phyloP scores from a whole-genome alignment of 2,329 filamentous ascomycete genomes.

The Didymella arachidicola region DNA sequence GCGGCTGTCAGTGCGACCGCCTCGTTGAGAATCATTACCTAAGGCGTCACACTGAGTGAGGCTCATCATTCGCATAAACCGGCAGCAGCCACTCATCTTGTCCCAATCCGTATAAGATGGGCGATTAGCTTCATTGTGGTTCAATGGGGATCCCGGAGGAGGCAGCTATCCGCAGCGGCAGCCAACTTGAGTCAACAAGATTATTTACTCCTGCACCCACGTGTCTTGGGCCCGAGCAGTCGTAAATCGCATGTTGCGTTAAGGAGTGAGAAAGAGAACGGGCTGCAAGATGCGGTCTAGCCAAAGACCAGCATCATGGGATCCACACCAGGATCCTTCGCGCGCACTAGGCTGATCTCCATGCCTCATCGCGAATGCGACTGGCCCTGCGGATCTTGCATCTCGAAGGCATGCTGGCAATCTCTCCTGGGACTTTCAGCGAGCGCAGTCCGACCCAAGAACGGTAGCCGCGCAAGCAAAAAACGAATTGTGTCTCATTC shows the following conservation, averaged over 20 bases:
- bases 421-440: conserved; percentile 1
- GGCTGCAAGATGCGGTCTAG: conserved; percentile 22
- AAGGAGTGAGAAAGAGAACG: conserved; percentile 25
- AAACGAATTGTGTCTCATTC: conserved; percentile 7
- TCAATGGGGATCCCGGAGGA: conserved; percentile 28
- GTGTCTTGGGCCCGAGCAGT: conserved; percentile 21
- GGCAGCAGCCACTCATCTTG: conserved; percentile 20
- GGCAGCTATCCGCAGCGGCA: conserved; percentile 30
- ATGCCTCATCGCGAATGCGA: conserved; percentile 16
- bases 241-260: conserved; percentile 17
- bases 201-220: conserved; percentile 22
- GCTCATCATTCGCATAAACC: conserved; percentile 24
- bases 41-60: conserved; percentile 26
- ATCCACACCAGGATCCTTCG: conserved; percentile 37
- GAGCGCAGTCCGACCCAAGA: not conserved
- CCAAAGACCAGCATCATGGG: conserved; percentile 29
- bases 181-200: conserved; percentile 23
- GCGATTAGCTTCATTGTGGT: conserved; percentile 20
- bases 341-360: conserved; percentile 26
- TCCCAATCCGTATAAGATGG: conserved; percentile 21
- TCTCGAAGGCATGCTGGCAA: conserved; percentile 11
- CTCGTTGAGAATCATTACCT: conserved; percentile 26
- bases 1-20: conserved; percentile 24
- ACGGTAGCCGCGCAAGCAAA: not conserved
- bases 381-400: conserved; percentile 16